Evolutionary conservation across 148 eudicot genomes (phyloP).

Genomic region (Cornus florida): DNA sequence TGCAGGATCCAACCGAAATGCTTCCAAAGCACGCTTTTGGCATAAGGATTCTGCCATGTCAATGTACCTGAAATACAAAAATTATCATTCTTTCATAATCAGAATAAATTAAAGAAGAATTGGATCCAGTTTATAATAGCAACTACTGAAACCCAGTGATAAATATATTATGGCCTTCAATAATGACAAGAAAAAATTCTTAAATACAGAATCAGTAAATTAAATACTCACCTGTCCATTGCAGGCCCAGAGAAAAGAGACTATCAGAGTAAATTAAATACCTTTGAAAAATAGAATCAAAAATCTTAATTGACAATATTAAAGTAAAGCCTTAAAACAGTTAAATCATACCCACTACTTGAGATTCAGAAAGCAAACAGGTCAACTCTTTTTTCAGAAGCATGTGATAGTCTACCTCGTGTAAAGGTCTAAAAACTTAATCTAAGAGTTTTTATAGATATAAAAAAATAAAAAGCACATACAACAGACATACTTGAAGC

Average conservation of each 20-base stretch:
- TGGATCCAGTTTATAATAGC: background rate
- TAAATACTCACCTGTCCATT: background rate
- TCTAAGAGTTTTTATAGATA: conserved; percentile 16
- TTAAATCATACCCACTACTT: conserved; percentile 8
- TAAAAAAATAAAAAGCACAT: conserved; percentile 8
- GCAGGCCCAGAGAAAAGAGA: no score
- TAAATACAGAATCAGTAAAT: background rate
- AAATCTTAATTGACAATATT: background rate
- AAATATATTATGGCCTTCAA: background rate
- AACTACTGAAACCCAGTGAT: background rate
- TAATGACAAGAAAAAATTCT: background rate
- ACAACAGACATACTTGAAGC: conserved; percentile 12
- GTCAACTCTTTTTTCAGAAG: conserved; percentile 40
- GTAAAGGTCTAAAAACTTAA: conserved; percentile 30
- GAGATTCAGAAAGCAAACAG: conserved; percentile 34
- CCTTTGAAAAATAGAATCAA: no score
- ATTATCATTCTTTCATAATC: no score
- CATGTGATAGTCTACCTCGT: conserved; percentile 61
- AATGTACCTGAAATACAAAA: conserved; percentile 55
- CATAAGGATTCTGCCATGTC: conserved; percentile 98
- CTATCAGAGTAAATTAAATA: no score
- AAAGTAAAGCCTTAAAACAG: conserved; percentile 10
- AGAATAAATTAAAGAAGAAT: no score
- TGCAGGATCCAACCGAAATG: conserved; percentile 94
- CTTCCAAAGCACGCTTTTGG: conserved; percentile 98